Evolutionary conservation across 345 rosid genomes (phyloP).

Genomic region (Microcos paniculata): DNA sequence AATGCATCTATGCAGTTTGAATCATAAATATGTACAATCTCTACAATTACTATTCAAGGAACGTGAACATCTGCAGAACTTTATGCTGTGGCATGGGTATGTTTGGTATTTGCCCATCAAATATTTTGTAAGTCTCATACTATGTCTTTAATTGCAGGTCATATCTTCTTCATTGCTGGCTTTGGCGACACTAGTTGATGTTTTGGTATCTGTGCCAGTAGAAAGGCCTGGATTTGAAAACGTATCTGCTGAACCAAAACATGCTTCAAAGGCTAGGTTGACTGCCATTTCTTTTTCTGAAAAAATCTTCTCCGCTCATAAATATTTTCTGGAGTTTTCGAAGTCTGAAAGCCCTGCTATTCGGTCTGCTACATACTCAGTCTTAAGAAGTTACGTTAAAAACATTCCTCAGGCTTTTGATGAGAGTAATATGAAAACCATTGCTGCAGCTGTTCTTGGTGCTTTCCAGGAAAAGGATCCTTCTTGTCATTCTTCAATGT

Average conservation of each 20-base stretch:
- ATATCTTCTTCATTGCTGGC: slow-evolving; percentile 80
- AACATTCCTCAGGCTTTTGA: slow-evolving; percentile 65
- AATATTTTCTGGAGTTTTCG: slow-evolving; percentile 72
- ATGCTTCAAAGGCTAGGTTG: slow-evolving; percentile 71
- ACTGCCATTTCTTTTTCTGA: slow-evolving; percentile 72
- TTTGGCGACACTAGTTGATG: slow-evolving; percentile 83
- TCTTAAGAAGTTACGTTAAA: slow-evolving; percentile 66
- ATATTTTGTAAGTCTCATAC: slow-evolving; percentile 1
- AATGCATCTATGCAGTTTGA: neutral
- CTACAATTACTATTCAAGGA: neutral
- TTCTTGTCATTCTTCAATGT: slow-evolving; percentile 83
- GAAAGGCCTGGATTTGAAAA: slow-evolving; percentile 64
- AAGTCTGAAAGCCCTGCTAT: slow-evolving; percentile 69
- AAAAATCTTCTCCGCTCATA: slow-evolving; percentile 67
- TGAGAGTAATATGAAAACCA: slow-evolving; percentile 58
- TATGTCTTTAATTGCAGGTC: slow-evolving; percentile 54
- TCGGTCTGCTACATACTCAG: slow-evolving; percentile 78
- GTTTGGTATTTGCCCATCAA: slow-evolving; percentile 3
- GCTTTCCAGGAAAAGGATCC: slow-evolving; percentile 88
- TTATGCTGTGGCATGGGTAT: neutral
- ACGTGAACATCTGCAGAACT: neutral
- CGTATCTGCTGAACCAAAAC: slow-evolving; percentile 52
- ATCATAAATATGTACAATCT: neutral
- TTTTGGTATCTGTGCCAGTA: slow-evolving; percentile 47
- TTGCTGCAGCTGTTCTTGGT: slow-evolving; percentile 76